phyloP scores from a whole-genome alignment of 768 basidiomycete species.

The Phylloporus sp. region DNA sequence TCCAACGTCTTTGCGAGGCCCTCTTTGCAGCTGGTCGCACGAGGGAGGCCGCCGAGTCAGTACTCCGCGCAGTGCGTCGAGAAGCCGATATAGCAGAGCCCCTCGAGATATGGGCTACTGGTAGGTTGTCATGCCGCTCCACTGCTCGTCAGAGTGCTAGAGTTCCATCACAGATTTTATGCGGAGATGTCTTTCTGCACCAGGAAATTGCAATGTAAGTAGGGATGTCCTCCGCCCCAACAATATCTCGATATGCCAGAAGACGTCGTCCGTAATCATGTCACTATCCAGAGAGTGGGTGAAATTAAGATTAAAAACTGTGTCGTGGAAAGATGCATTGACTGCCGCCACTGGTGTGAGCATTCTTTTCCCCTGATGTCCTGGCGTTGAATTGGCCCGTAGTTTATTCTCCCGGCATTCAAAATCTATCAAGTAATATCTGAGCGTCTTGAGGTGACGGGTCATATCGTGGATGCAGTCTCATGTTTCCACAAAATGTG shows the following conservation, averaged over 20 bases:
- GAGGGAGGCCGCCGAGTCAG: too few species aligned
- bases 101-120: background rate
- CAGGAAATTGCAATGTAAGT: background rate
- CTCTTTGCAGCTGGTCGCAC: too few species aligned
- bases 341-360: background rate
- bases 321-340: conserved; percentile 6
- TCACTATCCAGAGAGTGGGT: conserved; percentile 1
- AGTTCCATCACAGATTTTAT: background rate
- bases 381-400: background rate
- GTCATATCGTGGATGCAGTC: background rate
- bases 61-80: background rate
- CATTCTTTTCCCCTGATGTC: background rate
- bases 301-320: background rate
- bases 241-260: too few species aligned
- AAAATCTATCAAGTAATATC: background rate
- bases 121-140: background rate
- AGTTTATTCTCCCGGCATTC: background rate
- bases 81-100: background rate
- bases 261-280: too few species aligned
- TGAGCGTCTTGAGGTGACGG: background rate
- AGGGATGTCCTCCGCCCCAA: background rate
- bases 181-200: background rate
- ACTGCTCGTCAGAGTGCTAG: too few species aligned
- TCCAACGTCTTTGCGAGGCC: too few species aligned
- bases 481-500: background rate